Conservation (phyloP, 495 filamentous ascomycete species). For the Chaetomidium leptoderma region DNA sequence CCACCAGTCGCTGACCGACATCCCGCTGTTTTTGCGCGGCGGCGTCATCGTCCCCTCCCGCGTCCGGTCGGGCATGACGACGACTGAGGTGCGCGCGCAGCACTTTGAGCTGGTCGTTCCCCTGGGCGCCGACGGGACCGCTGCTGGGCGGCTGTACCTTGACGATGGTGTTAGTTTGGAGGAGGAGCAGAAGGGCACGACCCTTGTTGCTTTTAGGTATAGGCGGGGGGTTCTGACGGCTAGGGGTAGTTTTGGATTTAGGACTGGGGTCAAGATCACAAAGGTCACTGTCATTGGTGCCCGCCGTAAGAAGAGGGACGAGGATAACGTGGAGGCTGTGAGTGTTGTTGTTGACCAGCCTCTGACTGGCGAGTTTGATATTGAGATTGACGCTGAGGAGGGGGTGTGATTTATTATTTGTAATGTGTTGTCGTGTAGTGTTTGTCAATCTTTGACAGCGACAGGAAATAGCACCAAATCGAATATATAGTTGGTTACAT, state of each 20-base stretch:
- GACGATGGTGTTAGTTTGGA: conserved; percentile 58
- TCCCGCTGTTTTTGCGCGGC: conserved; percentile 69
- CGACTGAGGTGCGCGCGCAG: conserved; percentile 59
- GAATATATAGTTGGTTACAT: no score
- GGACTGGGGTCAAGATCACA: conserved; percentile 47
- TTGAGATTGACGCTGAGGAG: background rate
- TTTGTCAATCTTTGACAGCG: no score
- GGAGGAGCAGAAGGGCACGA: conserved; percentile 48
- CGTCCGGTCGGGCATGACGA: conserved; percentile 61
- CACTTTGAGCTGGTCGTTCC: conserved; percentile 70
- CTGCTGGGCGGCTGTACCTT: conserved; percentile 49
- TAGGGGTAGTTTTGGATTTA: conserved; percentile 52
- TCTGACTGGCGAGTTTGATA: conserved; percentile 17
- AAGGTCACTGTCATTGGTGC: conserved; percentile 54
- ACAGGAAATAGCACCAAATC: no score
- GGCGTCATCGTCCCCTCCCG: conserved; percentile 67
- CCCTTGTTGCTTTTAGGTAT: conserved; percentile 53
- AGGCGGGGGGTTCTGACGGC: conserved; percentile 45
- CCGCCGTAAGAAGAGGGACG: conserved; percentile 20
- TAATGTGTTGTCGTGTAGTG: no score
- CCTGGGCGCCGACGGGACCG: conserved; percentile 45
- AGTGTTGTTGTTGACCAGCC: conserved; percentile 14
- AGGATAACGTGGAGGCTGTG: conserved; percentile 1
- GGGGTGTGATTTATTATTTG: no score
- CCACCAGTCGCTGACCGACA: conserved; percentile 56